Evolutionary conservation across 805 yeast genomes (phyloP).

Genomic region (Myxozyma kluyveri): DNA sequence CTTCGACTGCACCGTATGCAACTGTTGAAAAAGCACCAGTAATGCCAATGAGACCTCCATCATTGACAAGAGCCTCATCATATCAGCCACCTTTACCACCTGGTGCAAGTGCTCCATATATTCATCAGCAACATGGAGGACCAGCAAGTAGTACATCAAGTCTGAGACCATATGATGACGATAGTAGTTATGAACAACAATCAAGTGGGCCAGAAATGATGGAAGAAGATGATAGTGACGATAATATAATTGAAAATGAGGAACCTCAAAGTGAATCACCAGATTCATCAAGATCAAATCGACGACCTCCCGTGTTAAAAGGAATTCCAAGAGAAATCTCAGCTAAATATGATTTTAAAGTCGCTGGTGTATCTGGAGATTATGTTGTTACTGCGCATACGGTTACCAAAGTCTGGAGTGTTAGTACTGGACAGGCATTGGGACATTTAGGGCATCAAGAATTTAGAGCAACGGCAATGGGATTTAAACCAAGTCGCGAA

Average conservation of each 20-base stretch:
- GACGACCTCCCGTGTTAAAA: constrained; percentile 35
- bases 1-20: neutral
- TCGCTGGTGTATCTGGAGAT: constrained; percentile 31
- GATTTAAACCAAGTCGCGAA: constrained; percentile 27
- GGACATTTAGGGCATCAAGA: constrained; percentile 34
- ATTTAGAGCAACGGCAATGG: constrained; percentile 33
- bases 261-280: constrained; percentile 29
- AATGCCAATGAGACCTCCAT: neutral
- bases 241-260: constrained; percentile 1
- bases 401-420: constrained; percentile 31
- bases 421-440: constrained; percentile 29
- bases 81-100: neutral
- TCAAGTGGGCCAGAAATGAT: constrained; percentile 4
- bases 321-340: constrained; percentile 31
- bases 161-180: constrained; percentile 7
- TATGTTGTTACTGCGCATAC: constrained; percentile 28
- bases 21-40: neutral
- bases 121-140: neutral
- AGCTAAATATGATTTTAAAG: constrained; percentile 31
- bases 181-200: constrained; percentile 1
- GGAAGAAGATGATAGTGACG: constrained; percentile 25
- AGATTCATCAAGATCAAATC: constrained; percentile 37
- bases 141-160: neutral
- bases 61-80: neutral
- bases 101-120: constrained; percentile 1